Conservation (phyloP, 1,139 yeast species). For the Ogataea hybrid region DNA sequence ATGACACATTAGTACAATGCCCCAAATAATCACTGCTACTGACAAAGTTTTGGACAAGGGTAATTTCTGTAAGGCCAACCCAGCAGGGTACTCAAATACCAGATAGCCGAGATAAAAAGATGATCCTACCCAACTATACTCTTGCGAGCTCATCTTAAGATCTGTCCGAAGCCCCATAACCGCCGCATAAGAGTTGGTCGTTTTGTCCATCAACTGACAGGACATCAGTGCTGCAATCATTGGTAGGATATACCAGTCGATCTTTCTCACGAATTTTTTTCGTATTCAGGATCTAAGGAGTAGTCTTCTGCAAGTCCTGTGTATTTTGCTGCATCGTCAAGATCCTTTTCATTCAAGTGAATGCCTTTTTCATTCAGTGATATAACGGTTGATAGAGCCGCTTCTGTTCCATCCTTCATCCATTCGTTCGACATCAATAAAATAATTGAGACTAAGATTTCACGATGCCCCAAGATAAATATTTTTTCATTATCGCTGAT, state of each 20-base stretch:
- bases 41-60: constrained; percentile 40
- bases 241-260: constrained; percentile 52
- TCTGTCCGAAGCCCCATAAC: constrained; percentile 45
- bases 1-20: constrained; percentile 41
- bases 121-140: constrained; percentile 53
- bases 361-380: no score
- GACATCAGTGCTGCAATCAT: constrained; percentile 52
- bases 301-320: not conserved
- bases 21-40: constrained; percentile 43
- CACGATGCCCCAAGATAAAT: no score
- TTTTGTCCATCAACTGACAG: constrained; percentile 63
- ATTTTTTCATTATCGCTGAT: no score
- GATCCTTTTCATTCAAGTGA: not conserved
- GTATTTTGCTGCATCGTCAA: not conserved
- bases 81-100: constrained; percentile 44
- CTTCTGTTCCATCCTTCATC: no score
- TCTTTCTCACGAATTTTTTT: constrained; percentile 36
- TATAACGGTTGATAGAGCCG: no score
- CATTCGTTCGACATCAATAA: no score
- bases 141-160: constrained; percentile 47
- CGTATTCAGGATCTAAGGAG: constrained; percentile 16
- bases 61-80: constrained; percentile 37
- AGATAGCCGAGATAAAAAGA: constrained; percentile 52
- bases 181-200: constrained; percentile 57
- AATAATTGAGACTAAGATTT: no score